Conservation (phyloP, 345 rosid genomes). For the Chamaenerion angustifolium region DNA sequence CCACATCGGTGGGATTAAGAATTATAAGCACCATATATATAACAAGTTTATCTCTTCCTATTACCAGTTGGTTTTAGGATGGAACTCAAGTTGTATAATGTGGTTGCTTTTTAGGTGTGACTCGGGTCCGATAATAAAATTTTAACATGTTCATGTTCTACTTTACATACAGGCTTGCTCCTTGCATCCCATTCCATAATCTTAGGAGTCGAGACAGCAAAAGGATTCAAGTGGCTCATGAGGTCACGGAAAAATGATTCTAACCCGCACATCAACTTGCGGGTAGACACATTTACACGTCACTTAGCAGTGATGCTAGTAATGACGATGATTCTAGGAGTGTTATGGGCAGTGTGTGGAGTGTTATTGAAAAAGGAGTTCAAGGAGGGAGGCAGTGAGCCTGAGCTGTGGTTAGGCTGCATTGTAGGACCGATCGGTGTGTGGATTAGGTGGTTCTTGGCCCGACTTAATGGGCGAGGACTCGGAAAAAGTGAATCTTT, state of each 20-base stretch:
- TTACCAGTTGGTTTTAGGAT: no score
- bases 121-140: no score
- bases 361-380: constrained; percentile 34
- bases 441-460: constrained; percentile 94
- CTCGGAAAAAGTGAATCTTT: constrained; percentile 40
- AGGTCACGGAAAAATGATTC: constrained; percentile 5
- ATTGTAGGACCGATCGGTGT: constrained; percentile 66
- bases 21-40: no score
- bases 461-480: constrained; percentile 72
- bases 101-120: no score
- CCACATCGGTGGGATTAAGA: no score
- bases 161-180: constrained; percentile 48
- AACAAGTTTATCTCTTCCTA: no score
- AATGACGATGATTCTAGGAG: constrained; percentile 30
- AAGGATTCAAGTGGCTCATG: constrained; percentile 51
- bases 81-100: no score
- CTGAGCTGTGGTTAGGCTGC: constrained; percentile 78
- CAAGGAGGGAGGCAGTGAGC: constrained; percentile 26
- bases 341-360: constrained; percentile 37
- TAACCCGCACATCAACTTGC: constrained; percentile 15
- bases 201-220: constrained; percentile 72
- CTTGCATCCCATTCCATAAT: constrained; percentile 59
- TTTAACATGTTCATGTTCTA: no score
- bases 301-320: constrained; percentile 27
- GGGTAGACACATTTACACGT: constrained; percentile 23